These are phyloP conservation scores for Starmerella sp. DNA, from an alignment of 805 yeast species.

Conservation along the genomic window DNA sequence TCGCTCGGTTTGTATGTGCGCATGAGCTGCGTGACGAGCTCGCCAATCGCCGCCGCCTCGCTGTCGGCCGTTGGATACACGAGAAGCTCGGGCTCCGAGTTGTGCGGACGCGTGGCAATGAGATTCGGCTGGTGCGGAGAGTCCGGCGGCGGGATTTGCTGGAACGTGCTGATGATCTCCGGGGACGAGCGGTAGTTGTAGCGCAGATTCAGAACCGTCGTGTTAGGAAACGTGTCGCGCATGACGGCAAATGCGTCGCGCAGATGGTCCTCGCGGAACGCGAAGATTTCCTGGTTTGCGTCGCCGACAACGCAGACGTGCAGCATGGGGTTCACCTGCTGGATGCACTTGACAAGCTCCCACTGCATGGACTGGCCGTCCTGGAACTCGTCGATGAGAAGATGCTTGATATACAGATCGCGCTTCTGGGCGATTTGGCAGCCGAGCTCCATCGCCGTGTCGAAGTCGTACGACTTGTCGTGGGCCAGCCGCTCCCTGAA, in stretches of 20 bases:
- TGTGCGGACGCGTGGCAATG: background rate
- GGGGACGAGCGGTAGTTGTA: constrained; percentile 18
- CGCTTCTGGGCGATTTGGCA: constrained; percentile 18
- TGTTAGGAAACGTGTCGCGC: constrained; percentile 7
- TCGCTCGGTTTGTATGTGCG: constrained; percentile 1
- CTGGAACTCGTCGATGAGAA: constrained; percentile 87
- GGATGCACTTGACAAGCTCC: constrained; percentile 8
- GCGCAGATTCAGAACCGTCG: constrained; percentile 1
- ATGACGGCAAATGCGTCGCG: constrained; percentile 11
- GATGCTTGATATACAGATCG: constrained; percentile 43
- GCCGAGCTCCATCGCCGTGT: constrained; percentile 58
- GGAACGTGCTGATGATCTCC: constrained; percentile 8
- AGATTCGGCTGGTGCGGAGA: background rate
- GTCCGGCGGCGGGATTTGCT: constrained; percentile 3
- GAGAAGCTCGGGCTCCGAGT: constrained; percentile 8
- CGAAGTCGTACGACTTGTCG: constrained; percentile 58
- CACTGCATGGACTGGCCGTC: constrained; percentile 39
- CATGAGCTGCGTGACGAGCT: background rate
- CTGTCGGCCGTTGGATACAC: background rate
- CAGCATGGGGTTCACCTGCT: background rate
- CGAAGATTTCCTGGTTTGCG: constrained; percentile 21
- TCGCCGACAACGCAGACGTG: constrained; percentile 18
- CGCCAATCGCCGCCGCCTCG: constrained; percentile 1
- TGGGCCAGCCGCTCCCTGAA: constrained; percentile 26
- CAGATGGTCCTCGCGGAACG: constrained; percentile 9